Evolutionary conservation across 2,329 filamentous ascomycete species (phyloP), one percentile per base, ranked within the genome.

Genomic region (Cladophialophora psammophila): DNA sequence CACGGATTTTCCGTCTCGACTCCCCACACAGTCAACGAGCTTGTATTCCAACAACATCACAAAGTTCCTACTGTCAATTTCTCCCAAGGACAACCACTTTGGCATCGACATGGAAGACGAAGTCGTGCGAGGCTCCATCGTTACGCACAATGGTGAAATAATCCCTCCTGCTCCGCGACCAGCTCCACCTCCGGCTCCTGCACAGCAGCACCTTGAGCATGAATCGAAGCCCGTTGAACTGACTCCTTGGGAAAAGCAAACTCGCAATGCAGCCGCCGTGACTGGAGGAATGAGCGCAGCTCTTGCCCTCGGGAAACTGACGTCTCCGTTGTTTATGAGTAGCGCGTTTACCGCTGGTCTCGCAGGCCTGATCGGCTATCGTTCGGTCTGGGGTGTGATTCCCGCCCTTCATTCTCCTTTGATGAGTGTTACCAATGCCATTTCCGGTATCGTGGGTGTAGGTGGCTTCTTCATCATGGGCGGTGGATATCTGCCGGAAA

Each of bases 21-120:
- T 97, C 1, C 92, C 93, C 0, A 96, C 93, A 0, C 93, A 97
- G 77, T 92, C 93, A 0, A 96, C 93, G 0, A 96, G 92, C 0
- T 81, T 97, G 20, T 97, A 96, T 79, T 95, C 92, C 1, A 97
- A 96, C 84, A 97, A 97, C 76, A 94, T 96, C 74, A 93, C 90
- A 72, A 97, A 96, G 76, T 91, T 94, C 65, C 81, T 96, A 34
- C 84, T 97, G 9, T 95, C 93, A 0, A 92, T 96, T 84, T 80
- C 88, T 1, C 91, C 92, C 0, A 86, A 90, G 66, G 88, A 93
- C 2, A 93, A 92, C 70, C 86, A 90, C 42, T 96, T 93, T 70
- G 91, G 92, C 7, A 84, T 96, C 54, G 91, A 96, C 72, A 82
- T 96, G 3, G 85, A 87, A 0, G 93, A 96, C 72, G 93, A 96